Evolutionary conservation across 192 early-diverging fungal genomes (phyloP).

Genomic region (Oehlia diaphana): DNA sequence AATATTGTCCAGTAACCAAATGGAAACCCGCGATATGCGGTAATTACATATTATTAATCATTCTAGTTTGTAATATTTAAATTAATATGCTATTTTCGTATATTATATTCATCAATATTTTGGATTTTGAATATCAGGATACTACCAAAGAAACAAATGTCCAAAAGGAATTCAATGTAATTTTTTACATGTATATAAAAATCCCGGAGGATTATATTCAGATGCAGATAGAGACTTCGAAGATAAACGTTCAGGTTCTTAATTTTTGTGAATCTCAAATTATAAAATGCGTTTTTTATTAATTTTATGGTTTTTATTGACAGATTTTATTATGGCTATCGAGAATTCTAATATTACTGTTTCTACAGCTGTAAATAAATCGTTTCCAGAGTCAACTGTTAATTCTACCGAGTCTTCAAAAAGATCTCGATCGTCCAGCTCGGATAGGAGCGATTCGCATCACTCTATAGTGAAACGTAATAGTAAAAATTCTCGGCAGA

Average conservation of each 20-base stretch:
- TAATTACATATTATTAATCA: slow-evolving; percentile 2
- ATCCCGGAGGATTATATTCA: slow-evolving; percentile 39
- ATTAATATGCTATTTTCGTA: no score
- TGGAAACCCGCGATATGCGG: slow-evolving; percentile 53
- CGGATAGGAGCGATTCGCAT: neutral
- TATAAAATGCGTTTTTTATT: neutral
- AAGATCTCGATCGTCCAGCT: neutral
- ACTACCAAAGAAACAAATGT: slow-evolving; percentile 30
- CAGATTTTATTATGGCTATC: neutral
- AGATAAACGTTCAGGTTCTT: neutral
- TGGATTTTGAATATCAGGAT: slow-evolving; percentile 8
- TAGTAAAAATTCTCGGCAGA: neutral
- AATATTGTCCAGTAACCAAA: slow-evolving; percentile 41
- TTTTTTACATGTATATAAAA: slow-evolving; percentile 44
- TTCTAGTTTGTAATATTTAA: no score
- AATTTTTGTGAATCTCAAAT: neutral
- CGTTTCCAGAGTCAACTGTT: neutral
- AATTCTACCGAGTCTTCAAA: neutral
- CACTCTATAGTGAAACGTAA: neutral
- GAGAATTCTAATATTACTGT: neutral
- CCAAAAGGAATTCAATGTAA: slow-evolving; percentile 45
- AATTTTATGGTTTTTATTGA: neutral
- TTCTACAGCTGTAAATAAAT: neutral
- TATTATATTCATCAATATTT: neutral
- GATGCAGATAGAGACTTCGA: slow-evolving; percentile 43